A percentile compares a stretch with the other conserved stretches of the same genome.
Evolutionary conservation across 2,329 filamentous ascomycete genomes (phyloP).

Genomic region (Colletotrichum sp.): DNA sequence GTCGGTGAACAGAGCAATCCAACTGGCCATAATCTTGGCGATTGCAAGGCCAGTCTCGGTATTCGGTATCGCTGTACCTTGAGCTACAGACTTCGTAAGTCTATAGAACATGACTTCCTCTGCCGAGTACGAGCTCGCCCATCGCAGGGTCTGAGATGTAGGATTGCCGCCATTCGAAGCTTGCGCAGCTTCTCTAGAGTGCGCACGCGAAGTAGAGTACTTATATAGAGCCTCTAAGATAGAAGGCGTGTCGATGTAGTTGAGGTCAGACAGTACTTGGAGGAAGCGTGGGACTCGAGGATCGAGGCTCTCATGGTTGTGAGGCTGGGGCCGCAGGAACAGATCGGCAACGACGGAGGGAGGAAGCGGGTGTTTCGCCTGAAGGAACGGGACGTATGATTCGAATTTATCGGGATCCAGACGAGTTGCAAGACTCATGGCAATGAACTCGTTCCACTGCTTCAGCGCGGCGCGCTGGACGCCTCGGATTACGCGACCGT

Average conservation of each 20-base stretch:
- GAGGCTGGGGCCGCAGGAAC: slow-evolving; percentile 59
- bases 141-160: slow-evolving; percentile 37
- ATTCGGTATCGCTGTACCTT: slow-evolving; percentile 53
- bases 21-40: slow-evolving; percentile 55
- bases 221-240: slow-evolving; percentile 61
- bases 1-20: slow-evolving; percentile 63
- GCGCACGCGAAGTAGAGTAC: slow-evolving; percentile 58
- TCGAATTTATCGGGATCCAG: slow-evolving; percentile 61
- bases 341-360: slow-evolving; percentile 60
- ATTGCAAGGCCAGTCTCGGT: slow-evolving; percentile 55
- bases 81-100: slow-evolving; percentile 83
- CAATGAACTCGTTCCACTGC: slow-evolving; percentile 58
- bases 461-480: slow-evolving; percentile 29
- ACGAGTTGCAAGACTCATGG: slow-evolving; percentile 53
- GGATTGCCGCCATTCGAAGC: background rate
- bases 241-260: slow-evolving; percentile 58
- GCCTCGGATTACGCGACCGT: slow-evolving; percentile 12
- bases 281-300: slow-evolving; percentile 65
- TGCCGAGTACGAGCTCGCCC: slow-evolving; percentile 63
- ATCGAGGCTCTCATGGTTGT: slow-evolving; percentile 57
- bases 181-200: slow-evolving; percentile 29
- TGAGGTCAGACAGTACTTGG: slow-evolving; percentile 56
- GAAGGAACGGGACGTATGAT: slow-evolving; percentile 53
- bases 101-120: slow-evolving; percentile 95
- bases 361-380: slow-evolving; percentile 56